Percentiles rank a stretch among this genome's conserved stretches.
phyloP scores from a whole-genome alignment of 1,284 basidiomycete species.

The Pseudozyma sp. region DNA sequence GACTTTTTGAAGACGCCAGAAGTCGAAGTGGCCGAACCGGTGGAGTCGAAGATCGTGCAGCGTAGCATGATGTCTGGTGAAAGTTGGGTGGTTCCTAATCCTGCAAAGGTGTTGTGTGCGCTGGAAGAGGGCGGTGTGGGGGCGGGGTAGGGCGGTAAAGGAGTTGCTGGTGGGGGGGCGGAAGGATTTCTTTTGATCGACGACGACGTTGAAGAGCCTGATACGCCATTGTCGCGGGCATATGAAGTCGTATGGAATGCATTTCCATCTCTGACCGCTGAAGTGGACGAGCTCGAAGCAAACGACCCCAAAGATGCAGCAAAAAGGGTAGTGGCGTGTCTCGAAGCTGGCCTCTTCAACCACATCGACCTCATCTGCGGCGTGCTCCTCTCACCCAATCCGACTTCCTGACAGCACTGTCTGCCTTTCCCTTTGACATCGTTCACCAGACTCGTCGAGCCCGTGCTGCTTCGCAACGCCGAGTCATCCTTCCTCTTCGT shows the following conservation, averaged over 20 bases:
- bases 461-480: background rate
- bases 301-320: no score
- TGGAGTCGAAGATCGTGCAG: slow-evolving; percentile 62
- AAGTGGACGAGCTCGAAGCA: no score
- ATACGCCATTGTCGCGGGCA: no score
- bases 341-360: no score
- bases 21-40: slow-evolving; percentile 79
- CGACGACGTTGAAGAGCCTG: no score
- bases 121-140: background rate
- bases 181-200: no score
- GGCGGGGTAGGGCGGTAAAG: background rate
- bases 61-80: slow-evolving; percentile 59
- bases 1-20: slow-evolving; percentile 90
- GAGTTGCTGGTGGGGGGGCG: background rate
- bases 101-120: no score
- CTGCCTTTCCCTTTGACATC: slow-evolving; percentile 1
- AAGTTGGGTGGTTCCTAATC: slow-evolving; percentile 51
- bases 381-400: no score
- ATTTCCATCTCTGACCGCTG: no score
- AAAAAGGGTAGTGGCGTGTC: no score
- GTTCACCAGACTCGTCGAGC: background rate
- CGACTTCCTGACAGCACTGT: background rate
- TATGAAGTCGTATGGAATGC: no score
- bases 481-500: background rate
- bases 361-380: no score